Evolutionary conservation across 305 asterid genomes (phyloP), one percentile per base, ranked within the genome.

Genomic region (Fraxinus xanthoxyloides): DNA sequence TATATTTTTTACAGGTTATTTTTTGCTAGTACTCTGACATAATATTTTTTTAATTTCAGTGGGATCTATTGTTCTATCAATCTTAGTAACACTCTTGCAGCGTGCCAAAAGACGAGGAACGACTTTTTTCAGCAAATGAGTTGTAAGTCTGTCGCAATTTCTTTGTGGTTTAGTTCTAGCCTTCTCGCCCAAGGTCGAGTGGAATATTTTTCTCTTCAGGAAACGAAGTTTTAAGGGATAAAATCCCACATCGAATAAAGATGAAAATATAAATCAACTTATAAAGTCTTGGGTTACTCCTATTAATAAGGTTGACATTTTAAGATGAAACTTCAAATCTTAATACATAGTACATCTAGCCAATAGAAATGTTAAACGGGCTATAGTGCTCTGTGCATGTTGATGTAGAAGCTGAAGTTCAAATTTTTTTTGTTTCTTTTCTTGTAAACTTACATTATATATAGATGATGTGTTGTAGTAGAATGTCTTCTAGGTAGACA

Each of bases 81-180:
- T 76, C 72, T 83, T 76, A 59, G 23, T 69, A 78, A 82, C 80
- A 1, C 7, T 72, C 78, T 67, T 75, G 78, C 87, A 93, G 98
- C 93, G 93, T 92, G 99, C 98, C 99, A 31, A 93, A 87, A 86
- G 98, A 93, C 3, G 96, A 93, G 89, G 97, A 96, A 0, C 98
- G 94, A 86, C 88, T 94, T 80, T 89, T 79, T 85, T 97, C 98
- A 5, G 97, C 96, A 84, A 91, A 90, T 69, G 99, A 97, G 83
- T 90, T 94, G 98, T 97, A 87, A 81, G 97, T 84, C 74, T 21
- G 0, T 63, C 7, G 67, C 6, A 70, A 73, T 77, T 61, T 83
- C 80, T 73, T 63, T 40, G 19, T 56, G 73, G 17, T 81, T 56
- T 51, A 78, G 12, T 54, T 80, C 69, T 51, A 43, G 76, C 67